A percentile compares a stretch with the other conserved stretches of the same genome.
These are phyloP conservation scores for Yamadazyma triangularis DNA, from an alignment of 1,139 yeast species.

Conservation along the genomic window DNA sequence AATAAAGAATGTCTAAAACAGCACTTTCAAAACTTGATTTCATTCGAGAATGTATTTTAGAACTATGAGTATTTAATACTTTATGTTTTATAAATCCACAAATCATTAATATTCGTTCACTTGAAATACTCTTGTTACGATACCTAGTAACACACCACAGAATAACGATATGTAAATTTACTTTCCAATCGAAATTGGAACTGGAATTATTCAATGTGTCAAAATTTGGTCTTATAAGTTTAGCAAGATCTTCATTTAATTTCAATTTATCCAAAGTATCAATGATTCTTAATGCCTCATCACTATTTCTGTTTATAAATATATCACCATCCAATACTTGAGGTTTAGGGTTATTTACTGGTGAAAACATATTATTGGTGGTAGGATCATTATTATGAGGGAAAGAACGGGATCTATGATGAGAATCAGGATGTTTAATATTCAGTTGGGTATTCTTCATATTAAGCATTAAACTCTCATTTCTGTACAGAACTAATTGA, in stretches of 20 bases:
- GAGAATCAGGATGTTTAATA: slow-evolving; percentile 1
- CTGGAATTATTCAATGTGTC: slow-evolving; percentile 6
- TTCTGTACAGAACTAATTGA: slow-evolving; percentile 59
- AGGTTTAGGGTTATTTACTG: neutral
- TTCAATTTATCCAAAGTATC: slow-evolving; percentile 30
- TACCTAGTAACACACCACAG: slow-evolving; percentile 48
- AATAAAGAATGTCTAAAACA: slow-evolving; percentile 44
- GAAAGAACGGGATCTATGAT: slow-evolving; percentile 10
- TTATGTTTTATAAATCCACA: slow-evolving; percentile 37
- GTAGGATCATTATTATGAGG: slow-evolving; percentile 7
- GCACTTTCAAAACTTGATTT: slow-evolving; percentile 47
- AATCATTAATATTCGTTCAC: slow-evolving; percentile 31
- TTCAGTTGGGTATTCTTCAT: slow-evolving; percentile 13
- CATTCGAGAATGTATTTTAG: slow-evolving; percentile 20
- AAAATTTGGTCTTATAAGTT: slow-evolving; percentile 21
- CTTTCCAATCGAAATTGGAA: slow-evolving; percentile 31
- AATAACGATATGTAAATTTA: slow-evolving; percentile 32
- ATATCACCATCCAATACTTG: slow-evolving; percentile 12
- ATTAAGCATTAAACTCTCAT: slow-evolving; percentile 66
- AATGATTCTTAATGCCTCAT: slow-evolving; percentile 30
- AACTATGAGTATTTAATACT: slow-evolving; percentile 21
- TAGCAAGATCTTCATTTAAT: slow-evolving; percentile 27
- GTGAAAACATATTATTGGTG: slow-evolving; percentile 1
- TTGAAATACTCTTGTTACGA: slow-evolving; percentile 24
- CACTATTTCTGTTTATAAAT: slow-evolving; percentile 25